Evolutionary conservation across 2,329 filamentous ascomycete genomes (phyloP).

Genomic region (Aspergillus neoniger): DNA sequence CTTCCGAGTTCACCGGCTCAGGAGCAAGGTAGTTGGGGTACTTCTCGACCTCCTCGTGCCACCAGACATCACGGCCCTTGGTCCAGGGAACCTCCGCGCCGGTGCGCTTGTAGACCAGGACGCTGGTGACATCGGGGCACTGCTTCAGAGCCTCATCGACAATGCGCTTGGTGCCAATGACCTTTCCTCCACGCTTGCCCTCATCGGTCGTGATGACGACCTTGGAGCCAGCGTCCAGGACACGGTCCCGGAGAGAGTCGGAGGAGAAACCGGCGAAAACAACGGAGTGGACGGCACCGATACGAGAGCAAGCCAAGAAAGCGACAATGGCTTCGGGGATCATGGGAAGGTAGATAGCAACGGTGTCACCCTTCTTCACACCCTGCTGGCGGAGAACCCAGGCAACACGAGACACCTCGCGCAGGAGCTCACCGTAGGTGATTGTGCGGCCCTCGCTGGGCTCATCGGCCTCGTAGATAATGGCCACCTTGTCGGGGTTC

Average conservation of each 20-base stretch:
- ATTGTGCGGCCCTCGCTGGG: slow-evolving; percentile 81
- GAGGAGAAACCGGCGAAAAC: slow-evolving; percentile 98
- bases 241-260: slow-evolving; percentile 92
- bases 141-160: slow-evolving; percentile 97
- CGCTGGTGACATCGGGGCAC: slow-evolving; percentile 82
- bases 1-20: slow-evolving; percentile 87
- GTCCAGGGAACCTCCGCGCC: slow-evolving; percentile 92
- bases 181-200: slow-evolving; percentile 95
- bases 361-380: slow-evolving; percentile 94
- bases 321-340: slow-evolving; percentile 93
- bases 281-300: slow-evolving; percentile 95
- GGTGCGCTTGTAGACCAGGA: slow-evolving; percentile 92
- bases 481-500: slow-evolving; percentile 87
- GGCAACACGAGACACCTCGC: slow-evolving; percentile 84
- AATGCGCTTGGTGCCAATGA: slow-evolving; percentile 98
- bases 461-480: slow-evolving; percentile 99
- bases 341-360: slow-evolving; percentile 97
- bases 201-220: slow-evolving; percentile 97
- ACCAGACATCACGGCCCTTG: slow-evolving; percentile 87
- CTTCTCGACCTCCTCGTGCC: slow-evolving; percentile 98
- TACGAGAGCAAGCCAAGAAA: slow-evolving; percentile 86
- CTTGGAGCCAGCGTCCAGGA: slow-evolving; percentile 85
- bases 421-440: slow-evolving; percentile 89
- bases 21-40: slow-evolving; percentile 91
- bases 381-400: slow-evolving; percentile 93